Conservation (phyloP, 2,329 filamentous ascomycete species). For the Tolypocladium endophyticum region DNA sequence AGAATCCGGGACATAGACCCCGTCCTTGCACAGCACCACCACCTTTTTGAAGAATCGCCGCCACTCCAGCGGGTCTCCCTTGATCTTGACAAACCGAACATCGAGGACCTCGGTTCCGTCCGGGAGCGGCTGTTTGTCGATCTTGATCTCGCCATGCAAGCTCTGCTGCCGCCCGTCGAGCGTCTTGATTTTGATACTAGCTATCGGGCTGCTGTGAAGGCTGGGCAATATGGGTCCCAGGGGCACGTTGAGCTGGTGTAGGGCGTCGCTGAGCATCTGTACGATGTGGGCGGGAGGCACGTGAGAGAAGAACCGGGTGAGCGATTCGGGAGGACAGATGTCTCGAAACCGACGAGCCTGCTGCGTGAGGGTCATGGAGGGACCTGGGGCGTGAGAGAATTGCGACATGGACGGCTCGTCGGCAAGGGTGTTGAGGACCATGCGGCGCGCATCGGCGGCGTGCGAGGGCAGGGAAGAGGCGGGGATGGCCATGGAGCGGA, state of each 20-base stretch:
- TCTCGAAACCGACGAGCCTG: slow-evolving; percentile 80
- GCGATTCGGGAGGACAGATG: slow-evolving; percentile 75
- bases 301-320: slow-evolving; percentile 87
- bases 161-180: slow-evolving; percentile 61
- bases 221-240: slow-evolving; percentile 40
- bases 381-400: slow-evolving; percentile 68
- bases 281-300: slow-evolving; percentile 66
- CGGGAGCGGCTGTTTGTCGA: slow-evolving; percentile 54
- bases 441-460: slow-evolving; percentile 21
- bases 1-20: slow-evolving; percentile 48
- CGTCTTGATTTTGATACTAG: slow-evolving; percentile 63
- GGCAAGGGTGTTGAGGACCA: slow-evolving; percentile 54
- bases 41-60: slow-evolving; percentile 93
- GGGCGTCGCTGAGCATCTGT: slow-evolving; percentile 66
- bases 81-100: slow-evolving; percentile 85
- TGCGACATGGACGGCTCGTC: slow-evolving; percentile 83
- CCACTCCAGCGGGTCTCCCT: slow-evolving; percentile 96
- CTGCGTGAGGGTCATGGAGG: slow-evolving; percentile 80
- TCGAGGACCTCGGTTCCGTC: slow-evolving; percentile 58
- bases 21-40: slow-evolving; percentile 78
- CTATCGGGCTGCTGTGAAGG: slow-evolving; percentile 43
- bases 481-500: slow-evolving; percentile 39
- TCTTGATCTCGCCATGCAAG: slow-evolving; percentile 63
- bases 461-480: slow-evolving; percentile 22
- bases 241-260: slow-evolving; percentile 79